Percentiles rank a stretch among this genome's conserved stretches.
Evolutionary conservation across 805 yeast species (phyloP).

Genomic region (Zygotorulaspora florentina): DNA sequence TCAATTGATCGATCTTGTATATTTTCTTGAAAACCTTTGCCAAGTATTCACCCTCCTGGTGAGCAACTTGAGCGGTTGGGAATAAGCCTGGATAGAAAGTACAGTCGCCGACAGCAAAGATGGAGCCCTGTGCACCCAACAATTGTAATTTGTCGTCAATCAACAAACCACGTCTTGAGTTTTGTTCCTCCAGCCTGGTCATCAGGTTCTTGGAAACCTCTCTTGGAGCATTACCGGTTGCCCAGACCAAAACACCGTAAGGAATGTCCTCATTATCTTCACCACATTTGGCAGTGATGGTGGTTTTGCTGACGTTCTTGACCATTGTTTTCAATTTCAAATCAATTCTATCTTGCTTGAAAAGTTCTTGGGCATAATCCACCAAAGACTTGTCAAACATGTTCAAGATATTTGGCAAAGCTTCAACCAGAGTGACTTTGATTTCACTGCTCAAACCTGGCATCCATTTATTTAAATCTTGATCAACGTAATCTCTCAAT

Average conservation of each 20-base stretch:
- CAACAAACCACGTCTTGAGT: slow-evolving; percentile 85
- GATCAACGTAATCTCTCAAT: slow-evolving; percentile 87
- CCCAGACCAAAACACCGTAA: slow-evolving; percentile 94
- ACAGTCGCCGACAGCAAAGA: slow-evolving; percentile 93
- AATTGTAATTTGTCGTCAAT: slow-evolving; percentile 79
- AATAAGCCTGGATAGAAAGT: slow-evolving; percentile 81
- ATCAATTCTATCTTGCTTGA: slow-evolving; percentile 63
- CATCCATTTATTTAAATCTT: slow-evolving; percentile 84
- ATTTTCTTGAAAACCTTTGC: slow-evolving; percentile 66
- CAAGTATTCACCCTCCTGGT: slow-evolving; percentile 85
- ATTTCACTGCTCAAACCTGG: slow-evolving; percentile 81
- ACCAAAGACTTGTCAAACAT: slow-evolving; percentile 67
- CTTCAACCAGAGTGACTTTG: slow-evolving; percentile 82
- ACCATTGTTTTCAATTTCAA: slow-evolving; percentile 84
- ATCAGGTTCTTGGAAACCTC: slow-evolving; percentile 64
- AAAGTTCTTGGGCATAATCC: slow-evolving; percentile 74
- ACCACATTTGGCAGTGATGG: slow-evolving; percentile 67
- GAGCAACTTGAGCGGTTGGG: slow-evolving; percentile 97
- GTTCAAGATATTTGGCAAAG: slow-evolving; percentile 80
- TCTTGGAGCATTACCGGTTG: slow-evolving; percentile 93
- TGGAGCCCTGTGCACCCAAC: slow-evolving; percentile 69
- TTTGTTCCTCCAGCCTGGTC: slow-evolving; percentile 62
- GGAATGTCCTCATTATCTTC: slow-evolving; percentile 73
- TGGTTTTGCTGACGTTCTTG: slow-evolving; percentile 69
- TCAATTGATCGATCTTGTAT: slow-evolving; percentile 55